phyloP scores from a whole-genome alignment of 2,329 filamentous ascomycete genomes.

The Pseudogymnoascus sp. region DNA sequence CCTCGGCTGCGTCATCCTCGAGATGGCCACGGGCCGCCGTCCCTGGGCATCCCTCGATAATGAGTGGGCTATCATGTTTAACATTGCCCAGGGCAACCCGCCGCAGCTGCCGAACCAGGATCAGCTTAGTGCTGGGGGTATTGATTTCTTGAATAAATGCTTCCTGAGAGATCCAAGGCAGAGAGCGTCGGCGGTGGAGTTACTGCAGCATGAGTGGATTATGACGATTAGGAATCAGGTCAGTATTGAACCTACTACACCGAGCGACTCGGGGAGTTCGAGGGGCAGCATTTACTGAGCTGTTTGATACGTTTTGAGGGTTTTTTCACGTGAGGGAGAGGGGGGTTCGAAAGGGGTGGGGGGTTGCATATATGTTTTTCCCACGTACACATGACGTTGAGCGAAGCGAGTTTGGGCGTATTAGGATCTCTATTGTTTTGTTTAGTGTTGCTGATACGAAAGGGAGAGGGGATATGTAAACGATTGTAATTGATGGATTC shows the following conservation, averaged over 20 bases:
- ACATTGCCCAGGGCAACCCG: constrained; percentile 93
- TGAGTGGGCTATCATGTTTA: constrained; percentile 99
- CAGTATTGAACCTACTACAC: constrained; percentile 53
- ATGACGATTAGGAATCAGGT: constrained; percentile 58
- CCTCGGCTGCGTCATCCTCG: constrained; percentile 88
- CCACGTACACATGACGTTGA: constrained; percentile 4
- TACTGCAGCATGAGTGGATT: constrained; percentile 92
- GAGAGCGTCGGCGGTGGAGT: constrained; percentile 74
- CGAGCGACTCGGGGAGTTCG: constrained; percentile 41
- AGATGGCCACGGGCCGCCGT: constrained; percentile 91
- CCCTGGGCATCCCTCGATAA: constrained; percentile 97
- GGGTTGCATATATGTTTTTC: constrained; percentile 1
- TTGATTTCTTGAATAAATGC: constrained; percentile 83
- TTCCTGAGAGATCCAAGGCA: constrained; percentile 77
- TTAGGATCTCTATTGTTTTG: not conserved
- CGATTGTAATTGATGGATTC: constrained; percentile 7
- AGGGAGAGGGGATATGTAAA: not conserved
- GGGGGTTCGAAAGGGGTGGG: not conserved
- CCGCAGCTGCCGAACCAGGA: constrained; percentile 75
- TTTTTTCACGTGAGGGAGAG: not conserved
- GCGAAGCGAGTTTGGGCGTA: constrained; percentile 7
- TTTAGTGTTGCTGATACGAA: not conserved
- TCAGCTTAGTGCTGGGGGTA: constrained; percentile 74
- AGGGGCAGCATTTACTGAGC: not conserved
- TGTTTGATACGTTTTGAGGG: not conserved